Evolutionary conservation across 768 basidiomycete species (phyloP).

Genomic region (Zangia roseola): DNA sequence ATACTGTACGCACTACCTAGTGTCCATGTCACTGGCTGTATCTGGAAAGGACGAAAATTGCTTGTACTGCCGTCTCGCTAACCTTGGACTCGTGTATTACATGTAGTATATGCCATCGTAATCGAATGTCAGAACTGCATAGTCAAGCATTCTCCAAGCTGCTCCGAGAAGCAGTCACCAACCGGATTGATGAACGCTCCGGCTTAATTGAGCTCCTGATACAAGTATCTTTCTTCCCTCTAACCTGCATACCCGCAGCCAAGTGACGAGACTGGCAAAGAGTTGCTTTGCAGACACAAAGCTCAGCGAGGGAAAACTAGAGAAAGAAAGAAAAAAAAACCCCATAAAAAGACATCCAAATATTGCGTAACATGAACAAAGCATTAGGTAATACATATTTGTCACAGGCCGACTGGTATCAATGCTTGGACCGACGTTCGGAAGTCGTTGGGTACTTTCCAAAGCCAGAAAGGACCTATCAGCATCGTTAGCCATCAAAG

Average conservation of each 20-base stretch:
- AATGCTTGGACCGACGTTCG: conserved; percentile 35
- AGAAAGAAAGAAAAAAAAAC: background rate
- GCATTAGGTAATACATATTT: background rate
- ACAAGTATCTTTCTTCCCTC: conserved; percentile 40
- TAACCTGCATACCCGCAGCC: conserved; percentile 53
- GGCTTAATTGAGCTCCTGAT: conserved; percentile 73
- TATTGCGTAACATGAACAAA: conserved; percentile 15
- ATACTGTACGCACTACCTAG: background rate
- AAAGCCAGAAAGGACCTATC: conserved; percentile 72
- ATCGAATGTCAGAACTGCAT: conserved; percentile 59
- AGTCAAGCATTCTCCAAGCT: conserved; percentile 68
- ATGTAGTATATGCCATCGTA: background rate
- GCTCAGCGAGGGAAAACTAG: conserved; percentile 23
- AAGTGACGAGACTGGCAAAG: conserved; percentile 41
- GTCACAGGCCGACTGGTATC: background rate
- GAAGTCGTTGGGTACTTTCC: conserved; percentile 50
- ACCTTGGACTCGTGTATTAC: background rate
- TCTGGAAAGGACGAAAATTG: background rate
- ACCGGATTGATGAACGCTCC: conserved; percentile 57
- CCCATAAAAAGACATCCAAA: background rate
- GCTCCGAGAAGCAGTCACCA: conserved; percentile 35
- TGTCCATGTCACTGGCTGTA: background rate
- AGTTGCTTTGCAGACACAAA: conserved; percentile 51
- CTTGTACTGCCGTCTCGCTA: too few species aligned
- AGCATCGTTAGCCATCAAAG: background rate